Evolutionary conservation across 805 yeast species (phyloP).

Genomic region (Ogataea methanolica): DNA sequence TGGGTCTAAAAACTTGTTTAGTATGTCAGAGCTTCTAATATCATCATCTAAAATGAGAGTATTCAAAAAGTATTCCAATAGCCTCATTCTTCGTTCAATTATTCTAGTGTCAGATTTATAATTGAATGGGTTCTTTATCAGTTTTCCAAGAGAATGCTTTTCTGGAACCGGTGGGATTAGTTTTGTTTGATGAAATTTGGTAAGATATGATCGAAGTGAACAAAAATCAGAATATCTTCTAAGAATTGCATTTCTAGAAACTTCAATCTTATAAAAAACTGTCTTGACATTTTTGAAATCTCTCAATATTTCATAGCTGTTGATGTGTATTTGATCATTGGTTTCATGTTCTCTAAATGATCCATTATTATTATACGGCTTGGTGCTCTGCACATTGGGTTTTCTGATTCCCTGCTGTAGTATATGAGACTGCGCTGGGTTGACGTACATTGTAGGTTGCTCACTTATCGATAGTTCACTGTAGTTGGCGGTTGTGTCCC

Average conservation of each 20-base stretch:
- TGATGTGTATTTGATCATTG: not conserved
- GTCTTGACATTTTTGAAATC: conserved; percentile 28
- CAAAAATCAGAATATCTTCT: conserved; percentile 92
- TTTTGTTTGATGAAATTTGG: conserved; percentile 75
- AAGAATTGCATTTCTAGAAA: conserved; percentile 29
- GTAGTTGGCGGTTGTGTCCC: conserved; percentile 1
- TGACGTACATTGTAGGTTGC: conserved; percentile 15
- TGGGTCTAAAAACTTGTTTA: conserved; percentile 48
- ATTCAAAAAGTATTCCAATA: conserved; percentile 39
- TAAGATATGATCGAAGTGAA: conserved; percentile 64
- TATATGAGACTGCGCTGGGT: conserved; percentile 8
- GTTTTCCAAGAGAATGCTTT: conserved; percentile 52
- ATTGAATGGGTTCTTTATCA: conserved; percentile 28
- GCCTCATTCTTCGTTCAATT: conserved; percentile 45
- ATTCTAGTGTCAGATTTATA: conserved; percentile 28
- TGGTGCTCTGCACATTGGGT: too few species aligned
- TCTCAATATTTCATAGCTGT: conserved; percentile 17
- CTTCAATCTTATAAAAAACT: conserved; percentile 27
- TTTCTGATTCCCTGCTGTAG: conserved; percentile 1
- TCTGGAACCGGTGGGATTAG: conserved; percentile 95
- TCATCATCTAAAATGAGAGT: conserved; percentile 33
- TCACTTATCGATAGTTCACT: conserved; percentile 11
- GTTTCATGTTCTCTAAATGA: not conserved
- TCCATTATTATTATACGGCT: too few species aligned
- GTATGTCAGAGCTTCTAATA: conserved; percentile 33